Conservation (phyloP, 2,329 filamentous ascomycete species). For the Berkeleyomyces rouxiae region DNA sequence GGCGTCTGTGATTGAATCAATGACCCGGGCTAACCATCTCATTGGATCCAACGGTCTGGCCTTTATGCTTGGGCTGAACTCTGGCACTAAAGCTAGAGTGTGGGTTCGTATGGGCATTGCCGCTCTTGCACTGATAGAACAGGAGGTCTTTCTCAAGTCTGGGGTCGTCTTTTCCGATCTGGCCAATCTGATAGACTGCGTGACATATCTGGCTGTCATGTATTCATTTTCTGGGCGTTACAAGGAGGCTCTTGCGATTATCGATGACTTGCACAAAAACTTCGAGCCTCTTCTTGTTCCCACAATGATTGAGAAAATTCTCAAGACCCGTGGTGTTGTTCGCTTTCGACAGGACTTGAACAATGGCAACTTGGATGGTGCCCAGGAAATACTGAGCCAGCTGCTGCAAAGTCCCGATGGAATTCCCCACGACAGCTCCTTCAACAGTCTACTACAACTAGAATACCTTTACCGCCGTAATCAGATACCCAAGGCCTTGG, state of each 20-base stretch:
- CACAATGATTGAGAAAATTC: slow-evolving; percentile 18
- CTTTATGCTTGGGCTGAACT: not conserved
- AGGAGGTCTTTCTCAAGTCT: slow-evolving; percentile 53
- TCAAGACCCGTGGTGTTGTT: slow-evolving; percentile 49
- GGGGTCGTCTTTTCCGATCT: slow-evolving; percentile 37
- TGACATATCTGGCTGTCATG: slow-evolving; percentile 43
- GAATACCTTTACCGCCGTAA: slow-evolving; percentile 33
- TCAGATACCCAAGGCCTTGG: slow-evolving; percentile 31
- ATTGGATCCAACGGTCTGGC: slow-evolving; percentile 1
- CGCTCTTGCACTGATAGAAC: slow-evolving; percentile 36
- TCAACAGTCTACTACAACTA: slow-evolving; percentile 35
- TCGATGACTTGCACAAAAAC: slow-evolving; percentile 18
- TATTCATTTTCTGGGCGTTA: not conserved
- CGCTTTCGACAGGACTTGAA: slow-evolving; percentile 47
- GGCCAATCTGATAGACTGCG: slow-evolving; percentile 50
- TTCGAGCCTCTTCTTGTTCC: not conserved
- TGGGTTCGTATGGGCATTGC: slow-evolving; percentile 52
- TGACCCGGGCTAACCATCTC: slow-evolving; percentile 14
- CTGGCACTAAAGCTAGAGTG: slow-evolving; percentile 20
- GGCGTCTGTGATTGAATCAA: slow-evolving; percentile 27
- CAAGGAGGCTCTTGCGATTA: slow-evolving; percentile 44
- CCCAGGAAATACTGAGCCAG: slow-evolving; percentile 33
- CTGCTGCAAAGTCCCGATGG: slow-evolving; percentile 33
- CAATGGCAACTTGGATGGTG: slow-evolving; percentile 34
- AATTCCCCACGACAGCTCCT: slow-evolving; percentile 35